Conservation (phyloP, 306 rosid genomes). For the Trifolium subterraneum region DNA sequence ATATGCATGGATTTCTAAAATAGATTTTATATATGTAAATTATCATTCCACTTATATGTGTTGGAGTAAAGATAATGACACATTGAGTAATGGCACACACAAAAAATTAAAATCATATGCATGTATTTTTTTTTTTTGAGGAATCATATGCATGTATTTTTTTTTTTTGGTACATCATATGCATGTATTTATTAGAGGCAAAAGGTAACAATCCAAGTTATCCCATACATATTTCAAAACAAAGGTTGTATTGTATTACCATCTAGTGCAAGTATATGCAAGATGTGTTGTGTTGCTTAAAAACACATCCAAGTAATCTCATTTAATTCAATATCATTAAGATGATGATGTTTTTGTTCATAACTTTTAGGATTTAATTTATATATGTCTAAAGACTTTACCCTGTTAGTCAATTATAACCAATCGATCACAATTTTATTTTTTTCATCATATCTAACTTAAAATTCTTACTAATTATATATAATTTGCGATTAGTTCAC, state of each 20-base stretch:
- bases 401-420: no score
- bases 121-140: no score
- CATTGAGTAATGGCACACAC: no score
- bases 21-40: conserved; percentile 5
- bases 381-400: no score
- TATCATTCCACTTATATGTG: neutral
- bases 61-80: no score
- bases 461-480: no score
- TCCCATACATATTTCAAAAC: neutral
- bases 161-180: no score
- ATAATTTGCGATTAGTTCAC: no score
- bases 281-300: conserved; percentile 34
- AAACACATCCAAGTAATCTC: conserved; percentile 14
- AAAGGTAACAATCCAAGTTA: neutral
- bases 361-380: neutral
- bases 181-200: neutral
- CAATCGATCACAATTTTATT: no score
- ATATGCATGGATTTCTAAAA: conserved; percentile 35
- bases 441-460: no score
- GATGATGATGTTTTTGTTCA: conserved; percentile 5
- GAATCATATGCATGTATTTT: no score
- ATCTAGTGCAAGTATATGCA: conserved; percentile 22
- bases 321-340: conserved; percentile 10
- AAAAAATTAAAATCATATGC: no score
- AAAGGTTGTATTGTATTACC: conserved; percentile 17